These are phyloP conservation scores for Penicillium nucicola DNA, from an alignment of 495 filamentous ascomycete species.

Conservation along the genomic window DNA sequence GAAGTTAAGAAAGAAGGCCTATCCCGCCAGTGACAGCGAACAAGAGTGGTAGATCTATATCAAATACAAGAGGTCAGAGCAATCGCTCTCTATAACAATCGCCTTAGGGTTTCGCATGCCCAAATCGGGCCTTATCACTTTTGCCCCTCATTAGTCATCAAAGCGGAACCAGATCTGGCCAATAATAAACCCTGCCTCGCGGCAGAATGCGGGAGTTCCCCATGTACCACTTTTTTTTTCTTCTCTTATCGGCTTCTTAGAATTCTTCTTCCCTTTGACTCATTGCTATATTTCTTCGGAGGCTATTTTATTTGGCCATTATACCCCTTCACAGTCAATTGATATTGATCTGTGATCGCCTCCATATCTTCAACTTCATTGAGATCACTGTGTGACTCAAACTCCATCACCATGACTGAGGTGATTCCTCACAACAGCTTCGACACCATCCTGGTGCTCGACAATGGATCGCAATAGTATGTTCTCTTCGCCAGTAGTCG, in stretches of 20 bases:
- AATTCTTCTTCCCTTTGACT: constrained; percentile 4
- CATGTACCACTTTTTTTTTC: no score
- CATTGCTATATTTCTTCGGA: no score
- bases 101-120: not conserved
- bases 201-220: no score
- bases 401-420: constrained; percentile 1
- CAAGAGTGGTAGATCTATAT: constrained; percentile 29
- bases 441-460: constrained; percentile 64
- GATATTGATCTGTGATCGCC: no score
- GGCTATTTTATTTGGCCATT: no score
- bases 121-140: not conserved
- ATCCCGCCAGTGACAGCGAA: constrained; percentile 42
- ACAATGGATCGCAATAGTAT: constrained; percentile 55
- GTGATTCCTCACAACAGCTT: constrained; percentile 51
- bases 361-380: no score
- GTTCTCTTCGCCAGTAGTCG: constrained; percentile 3
- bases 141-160: not conserved
- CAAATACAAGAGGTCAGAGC: not conserved
- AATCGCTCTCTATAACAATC: not conserved
- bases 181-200: no score
- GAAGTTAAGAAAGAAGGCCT: constrained; percentile 47
- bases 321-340: no score
- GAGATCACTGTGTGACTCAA: no score
- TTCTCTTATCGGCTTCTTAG: not conserved
- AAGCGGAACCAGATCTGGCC: not conserved